Conservation (phyloP, 768 basidiomycete species). For the Termitomyces sp. region DNA sequence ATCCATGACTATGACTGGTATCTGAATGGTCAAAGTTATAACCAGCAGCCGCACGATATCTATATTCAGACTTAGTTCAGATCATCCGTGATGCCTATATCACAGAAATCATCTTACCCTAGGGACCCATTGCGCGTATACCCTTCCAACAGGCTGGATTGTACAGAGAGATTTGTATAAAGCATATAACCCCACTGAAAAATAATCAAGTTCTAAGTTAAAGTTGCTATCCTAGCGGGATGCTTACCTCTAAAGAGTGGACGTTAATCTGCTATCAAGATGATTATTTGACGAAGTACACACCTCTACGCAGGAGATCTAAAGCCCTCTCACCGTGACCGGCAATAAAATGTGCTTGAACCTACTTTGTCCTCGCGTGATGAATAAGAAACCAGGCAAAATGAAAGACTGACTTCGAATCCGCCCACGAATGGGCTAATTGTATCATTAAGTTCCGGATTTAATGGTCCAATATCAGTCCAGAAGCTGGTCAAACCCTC, state of each 20-base stretch:
- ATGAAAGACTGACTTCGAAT: constrained; percentile 30
- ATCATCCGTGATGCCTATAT: not conserved
- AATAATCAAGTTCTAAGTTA: not conserved
- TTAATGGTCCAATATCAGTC: constrained; percentile 42
- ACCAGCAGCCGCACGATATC: constrained; percentile 38
- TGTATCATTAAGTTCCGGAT: constrained; percentile 44
- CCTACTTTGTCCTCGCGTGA: constrained; percentile 19
- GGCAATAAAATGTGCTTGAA: constrained; percentile 45
- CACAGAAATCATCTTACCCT: constrained; percentile 21
- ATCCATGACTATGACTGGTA: constrained; percentile 43
- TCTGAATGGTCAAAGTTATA: constrained; percentile 42
- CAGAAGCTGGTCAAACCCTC: constrained; percentile 38
- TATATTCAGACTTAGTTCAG: not conserved
- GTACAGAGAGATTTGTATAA: constrained; percentile 34
- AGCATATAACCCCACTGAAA: constrained; percentile 47
- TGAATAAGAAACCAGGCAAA: not conserved
- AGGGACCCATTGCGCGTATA: constrained; percentile 43
- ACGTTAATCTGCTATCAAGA: not conserved
- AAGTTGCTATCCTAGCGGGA: not conserved
- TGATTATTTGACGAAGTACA: not conserved
- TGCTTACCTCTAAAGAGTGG: constrained; percentile 9
- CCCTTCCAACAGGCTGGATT: constrained; percentile 39
- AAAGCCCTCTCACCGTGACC: constrained; percentile 40
- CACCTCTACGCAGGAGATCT: constrained; percentile 34
- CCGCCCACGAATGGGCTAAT: constrained; percentile 49